Conservation (phyloP, 306 rosid genomes). For the Abrus pulchellus region DNA sequence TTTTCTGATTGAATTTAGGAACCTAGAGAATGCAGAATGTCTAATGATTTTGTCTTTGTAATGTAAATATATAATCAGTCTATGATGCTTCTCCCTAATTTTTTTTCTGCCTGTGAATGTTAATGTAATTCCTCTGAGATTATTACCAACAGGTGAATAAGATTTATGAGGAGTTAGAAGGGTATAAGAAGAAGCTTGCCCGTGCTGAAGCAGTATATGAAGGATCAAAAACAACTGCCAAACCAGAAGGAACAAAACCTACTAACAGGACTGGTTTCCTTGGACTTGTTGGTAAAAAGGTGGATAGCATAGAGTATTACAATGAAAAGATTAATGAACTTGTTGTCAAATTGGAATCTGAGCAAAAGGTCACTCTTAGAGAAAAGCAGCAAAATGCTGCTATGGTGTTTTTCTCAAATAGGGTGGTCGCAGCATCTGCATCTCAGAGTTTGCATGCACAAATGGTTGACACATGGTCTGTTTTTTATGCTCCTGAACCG, state of each 20-base stretch:
- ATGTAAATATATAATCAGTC: slow-evolving; percentile 23
- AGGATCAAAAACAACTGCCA: slow-evolving; percentile 63
- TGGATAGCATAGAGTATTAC: slow-evolving; percentile 81
- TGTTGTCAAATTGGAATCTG: slow-evolving; percentile 72
- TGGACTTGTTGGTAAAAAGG: slow-evolving; percentile 81
- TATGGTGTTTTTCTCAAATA: slow-evolving; percentile 72
- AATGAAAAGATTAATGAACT: slow-evolving; percentile 67
- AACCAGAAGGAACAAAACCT: slow-evolving; percentile 82
- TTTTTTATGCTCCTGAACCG: slow-evolving; percentile 78
- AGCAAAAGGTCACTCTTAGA: slow-evolving; percentile 82
- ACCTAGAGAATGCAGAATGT: slow-evolving; percentile 21
- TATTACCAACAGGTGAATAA: slow-evolving; percentile 70
- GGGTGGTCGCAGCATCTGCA: slow-evolving; percentile 85
- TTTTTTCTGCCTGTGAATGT: slow-evolving; percentile 6
- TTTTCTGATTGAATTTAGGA: slow-evolving; percentile 24
- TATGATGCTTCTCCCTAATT: slow-evolving; percentile 17
- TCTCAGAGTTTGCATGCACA: slow-evolving; percentile 90
- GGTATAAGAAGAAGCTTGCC: slow-evolving; percentile 76
- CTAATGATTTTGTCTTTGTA: not conserved
- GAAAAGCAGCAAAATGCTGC: slow-evolving; percentile 91
- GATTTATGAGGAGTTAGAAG: slow-evolving; percentile 74
- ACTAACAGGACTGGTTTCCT: slow-evolving; percentile 78
- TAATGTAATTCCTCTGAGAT: slow-evolving; percentile 34
- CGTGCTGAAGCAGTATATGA: slow-evolving; percentile 76
- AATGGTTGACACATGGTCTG: slow-evolving; percentile 76